These are phyloP conservation scores for Phytophthora niederhauseri DNA, from an alignment of 352 stramenopile species.

Conservation along the genomic window DNA sequence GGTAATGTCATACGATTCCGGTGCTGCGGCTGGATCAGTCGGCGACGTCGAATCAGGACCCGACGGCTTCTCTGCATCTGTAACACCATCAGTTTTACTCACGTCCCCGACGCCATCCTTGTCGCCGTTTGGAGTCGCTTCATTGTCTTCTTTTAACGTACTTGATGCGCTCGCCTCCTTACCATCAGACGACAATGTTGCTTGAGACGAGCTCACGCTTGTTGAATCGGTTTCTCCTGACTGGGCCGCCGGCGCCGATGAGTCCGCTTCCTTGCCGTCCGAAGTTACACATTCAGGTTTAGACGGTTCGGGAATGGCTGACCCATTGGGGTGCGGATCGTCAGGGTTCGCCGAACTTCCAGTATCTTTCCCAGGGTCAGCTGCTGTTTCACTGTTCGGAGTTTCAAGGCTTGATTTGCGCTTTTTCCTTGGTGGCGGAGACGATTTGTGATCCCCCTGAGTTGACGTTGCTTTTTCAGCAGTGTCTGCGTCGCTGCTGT, in stretches of 20 bases:
- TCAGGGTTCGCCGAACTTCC: neutral
- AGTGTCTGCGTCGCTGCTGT: slow-evolving; percentile 45
- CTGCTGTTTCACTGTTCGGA: neutral
- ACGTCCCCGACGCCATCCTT: neutral
- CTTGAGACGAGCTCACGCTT: slow-evolving; percentile 1
- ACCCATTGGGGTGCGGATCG: slow-evolving; percentile 9
- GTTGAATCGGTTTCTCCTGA: slow-evolving; percentile 5
- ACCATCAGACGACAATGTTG: neutral
- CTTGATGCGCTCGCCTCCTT: slow-evolving; percentile 1
- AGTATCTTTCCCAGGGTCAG: slow-evolving; percentile 6
- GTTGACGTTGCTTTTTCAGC: slow-evolving; percentile 8
- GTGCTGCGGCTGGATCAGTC: slow-evolving; percentile 33
- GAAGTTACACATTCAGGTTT: neutral
- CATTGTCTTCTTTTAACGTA: slow-evolving; percentile 1
- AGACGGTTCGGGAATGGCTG: neutral
- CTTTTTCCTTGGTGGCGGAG: slow-evolving; percentile 22
- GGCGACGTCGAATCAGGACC: slow-evolving; percentile 21
- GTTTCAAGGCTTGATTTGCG: slow-evolving; percentile 22
- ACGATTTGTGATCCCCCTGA: slow-evolving; percentile 5
- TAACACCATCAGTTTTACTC: slow-evolving; percentile 11
- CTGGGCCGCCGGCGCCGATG: slow-evolving; percentile 2
- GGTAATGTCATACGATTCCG: slow-evolving; percentile 77
- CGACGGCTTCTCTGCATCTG: slow-evolving; percentile 3
- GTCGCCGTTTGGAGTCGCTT: slow-evolving; percentile 4
- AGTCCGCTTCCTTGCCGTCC: slow-evolving; percentile 1